phyloP scores from a whole-genome alignment of 2,329 filamentous ascomycete genomes.

The Monilinia polystroma region DNA sequence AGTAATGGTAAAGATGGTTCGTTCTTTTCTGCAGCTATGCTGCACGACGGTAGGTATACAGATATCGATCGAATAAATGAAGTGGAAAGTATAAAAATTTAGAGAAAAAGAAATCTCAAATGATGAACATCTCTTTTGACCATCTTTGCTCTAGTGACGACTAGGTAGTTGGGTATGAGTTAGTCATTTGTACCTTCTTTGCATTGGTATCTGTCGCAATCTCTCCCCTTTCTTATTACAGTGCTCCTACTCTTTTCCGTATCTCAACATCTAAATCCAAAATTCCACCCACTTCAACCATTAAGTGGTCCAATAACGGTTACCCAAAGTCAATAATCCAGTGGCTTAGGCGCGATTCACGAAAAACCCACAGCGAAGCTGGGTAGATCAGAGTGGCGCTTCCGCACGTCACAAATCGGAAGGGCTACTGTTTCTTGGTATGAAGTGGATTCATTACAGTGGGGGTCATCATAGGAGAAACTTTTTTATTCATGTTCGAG shows the following conservation, averaged over 20 bases:
- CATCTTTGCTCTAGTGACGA: constrained; percentile 2
- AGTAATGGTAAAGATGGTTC: not conserved
- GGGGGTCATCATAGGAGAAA: not conserved
- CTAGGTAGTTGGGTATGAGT: too few relatives aligned
- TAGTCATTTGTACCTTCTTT: not conserved
- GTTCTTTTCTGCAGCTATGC: constrained; percentile 1
- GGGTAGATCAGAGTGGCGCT: constrained; percentile 23
- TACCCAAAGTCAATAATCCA: constrained; percentile 7
- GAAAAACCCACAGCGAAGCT: constrained; percentile 16
- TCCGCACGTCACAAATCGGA: constrained; percentile 23
- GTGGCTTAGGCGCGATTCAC: constrained; percentile 14
- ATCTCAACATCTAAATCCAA: not conserved
- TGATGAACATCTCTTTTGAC: not conserved
- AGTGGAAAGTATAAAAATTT: not conserved
- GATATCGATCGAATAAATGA: not conserved
- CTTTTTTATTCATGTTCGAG: constrained; percentile 10
- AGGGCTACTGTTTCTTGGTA: constrained; percentile 11
- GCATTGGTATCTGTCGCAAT: constrained; percentile 11
- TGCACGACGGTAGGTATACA: not conserved
- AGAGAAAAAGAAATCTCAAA: constrained; percentile 8
- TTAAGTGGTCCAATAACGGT: not conserved
- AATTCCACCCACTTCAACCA: constrained; percentile 3
- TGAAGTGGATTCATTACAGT: not conserved
- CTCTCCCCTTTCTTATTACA: constrained; percentile 5
- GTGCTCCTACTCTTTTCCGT: not conserved